A percentile compares a stretch with the other conserved stretches of the same genome.
Evolutionary conservation across 495 filamentous ascomycete species (phyloP).

Genomic region (Aspergillus ostianus): DNA sequence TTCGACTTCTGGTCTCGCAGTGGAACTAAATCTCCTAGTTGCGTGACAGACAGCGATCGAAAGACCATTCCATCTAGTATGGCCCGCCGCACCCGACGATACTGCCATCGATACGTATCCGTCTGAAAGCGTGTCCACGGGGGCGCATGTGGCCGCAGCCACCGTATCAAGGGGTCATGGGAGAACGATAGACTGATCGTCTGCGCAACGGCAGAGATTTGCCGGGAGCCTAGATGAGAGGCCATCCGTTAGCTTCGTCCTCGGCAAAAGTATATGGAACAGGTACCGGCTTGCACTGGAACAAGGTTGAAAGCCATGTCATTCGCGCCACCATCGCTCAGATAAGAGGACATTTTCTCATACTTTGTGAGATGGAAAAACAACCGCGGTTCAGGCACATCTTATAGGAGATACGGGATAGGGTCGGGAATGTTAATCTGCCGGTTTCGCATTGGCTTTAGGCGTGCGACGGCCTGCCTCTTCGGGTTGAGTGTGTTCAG

Average conservation of each 20-base stretch:
- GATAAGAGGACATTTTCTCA: no score
- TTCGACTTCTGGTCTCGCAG: neutral
- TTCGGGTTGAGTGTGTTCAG: no score
- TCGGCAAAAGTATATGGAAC: no score
- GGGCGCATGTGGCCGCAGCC: constrained; percentile 29
- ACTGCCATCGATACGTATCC: constrained; percentile 24
- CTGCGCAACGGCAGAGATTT: constrained; percentile 18
- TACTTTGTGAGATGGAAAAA: no score
- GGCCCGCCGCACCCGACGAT: constrained; percentile 25
- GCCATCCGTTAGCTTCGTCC: neutral
- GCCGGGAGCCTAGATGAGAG: constrained; percentile 9
- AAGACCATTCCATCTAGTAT: constrained; percentile 26
- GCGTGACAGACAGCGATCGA: constrained; percentile 10
- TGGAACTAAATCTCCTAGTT: constrained; percentile 16
- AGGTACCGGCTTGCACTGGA: no score
- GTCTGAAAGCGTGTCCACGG: constrained; percentile 16
- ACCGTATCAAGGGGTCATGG: constrained; percentile 30
- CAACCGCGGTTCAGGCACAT: no score
- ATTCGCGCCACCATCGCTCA: no score
- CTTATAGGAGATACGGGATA: no score
- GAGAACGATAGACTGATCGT: constrained; percentile 29
- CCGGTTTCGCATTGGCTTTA: no score
- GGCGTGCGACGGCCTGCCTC: no score
- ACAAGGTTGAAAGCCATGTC: no score
- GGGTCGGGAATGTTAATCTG: no score